Percentiles rank a stretch among this genome's conserved stretches.
Conservation (phyloP, 148 eudicot genomes). For the Cornus suecica region DNA sequence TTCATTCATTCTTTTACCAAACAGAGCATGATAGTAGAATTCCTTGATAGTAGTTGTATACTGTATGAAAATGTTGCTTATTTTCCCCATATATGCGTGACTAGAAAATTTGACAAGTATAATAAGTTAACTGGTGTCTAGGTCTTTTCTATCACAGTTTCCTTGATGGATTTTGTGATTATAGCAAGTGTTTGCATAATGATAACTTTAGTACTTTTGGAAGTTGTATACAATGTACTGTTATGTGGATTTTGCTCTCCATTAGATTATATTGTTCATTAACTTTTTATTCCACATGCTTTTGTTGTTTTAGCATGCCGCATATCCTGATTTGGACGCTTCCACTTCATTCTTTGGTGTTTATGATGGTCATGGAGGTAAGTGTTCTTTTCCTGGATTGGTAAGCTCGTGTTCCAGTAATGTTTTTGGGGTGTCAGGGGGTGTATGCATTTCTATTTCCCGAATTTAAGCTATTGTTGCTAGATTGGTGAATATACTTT, state of each 20-base stretch:
- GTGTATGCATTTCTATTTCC: neutral
- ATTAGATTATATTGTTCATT: neutral
- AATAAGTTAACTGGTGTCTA: too few species aligned
- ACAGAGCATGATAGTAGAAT: too few species aligned
- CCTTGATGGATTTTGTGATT: neutral
- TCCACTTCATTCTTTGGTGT: slow-evolving; percentile 96
- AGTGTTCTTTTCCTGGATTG: slow-evolving; percentile 6
- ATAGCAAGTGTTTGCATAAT: neutral
- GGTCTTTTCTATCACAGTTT: neutral
- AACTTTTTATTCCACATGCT: neutral
- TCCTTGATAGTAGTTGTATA: neutral
- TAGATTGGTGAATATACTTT: neutral
- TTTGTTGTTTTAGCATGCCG: slow-evolving; percentile 73
- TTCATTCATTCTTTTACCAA: neutral
- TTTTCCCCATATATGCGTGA: neutral
- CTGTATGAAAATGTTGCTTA: too few species aligned
- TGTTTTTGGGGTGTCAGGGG: neutral
- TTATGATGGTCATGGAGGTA: slow-evolving; percentile 99
- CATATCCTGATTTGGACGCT: slow-evolving; percentile 76
- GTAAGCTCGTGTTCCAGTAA: neutral
- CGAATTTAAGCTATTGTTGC: neutral
- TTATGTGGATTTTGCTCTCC: neutral
- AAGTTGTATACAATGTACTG: neutral
- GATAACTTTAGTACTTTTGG: neutral
- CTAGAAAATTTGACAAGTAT: neutral